Conservation (phyloP, 805 yeast species). For the Saccharomycopsis selenospora region DNA sequence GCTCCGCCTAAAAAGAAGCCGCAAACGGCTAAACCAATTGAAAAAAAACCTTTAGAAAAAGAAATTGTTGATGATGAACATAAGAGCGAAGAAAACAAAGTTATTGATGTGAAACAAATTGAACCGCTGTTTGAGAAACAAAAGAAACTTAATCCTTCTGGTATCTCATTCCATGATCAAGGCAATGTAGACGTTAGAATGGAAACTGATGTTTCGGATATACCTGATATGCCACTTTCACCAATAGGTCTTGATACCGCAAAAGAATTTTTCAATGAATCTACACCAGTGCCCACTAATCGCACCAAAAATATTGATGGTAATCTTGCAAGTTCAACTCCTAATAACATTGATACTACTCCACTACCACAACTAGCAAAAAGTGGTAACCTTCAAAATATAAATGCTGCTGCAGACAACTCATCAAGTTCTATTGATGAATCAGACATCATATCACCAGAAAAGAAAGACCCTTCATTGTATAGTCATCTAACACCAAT, state of each 20-base stretch:
- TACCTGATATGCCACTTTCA: constrained; percentile 3
- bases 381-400: too few species aligned
- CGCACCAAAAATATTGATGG: constrained; percentile 4
- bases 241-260: neutral
- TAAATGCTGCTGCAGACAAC: too few species aligned
- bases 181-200: too few species aligned
- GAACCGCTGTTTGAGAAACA: constrained; percentile 5
- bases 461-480: constrained; percentile 20
- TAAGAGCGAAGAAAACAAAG: constrained; percentile 6
- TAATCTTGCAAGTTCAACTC: neutral
- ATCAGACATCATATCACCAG: constrained; percentile 19
- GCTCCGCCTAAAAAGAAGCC: constrained; percentile 1
- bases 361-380: neutral
- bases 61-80: neutral
- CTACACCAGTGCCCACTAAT: neutral
- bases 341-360: neutral
- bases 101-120: neutral
- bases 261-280: neutral
- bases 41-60: constrained; percentile 1
- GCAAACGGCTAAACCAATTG: constrained; percentile 7
- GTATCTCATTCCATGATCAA: too few species aligned
- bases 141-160: too few species aligned
- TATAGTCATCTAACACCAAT: constrained; percentile 16
- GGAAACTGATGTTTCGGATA: too few species aligned
- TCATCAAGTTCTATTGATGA: constrained; percentile 15